Evolutionary conservation across 2,329 filamentous ascomycete species (phyloP).

Genomic region (Hypoxylon sp.): DNA sequence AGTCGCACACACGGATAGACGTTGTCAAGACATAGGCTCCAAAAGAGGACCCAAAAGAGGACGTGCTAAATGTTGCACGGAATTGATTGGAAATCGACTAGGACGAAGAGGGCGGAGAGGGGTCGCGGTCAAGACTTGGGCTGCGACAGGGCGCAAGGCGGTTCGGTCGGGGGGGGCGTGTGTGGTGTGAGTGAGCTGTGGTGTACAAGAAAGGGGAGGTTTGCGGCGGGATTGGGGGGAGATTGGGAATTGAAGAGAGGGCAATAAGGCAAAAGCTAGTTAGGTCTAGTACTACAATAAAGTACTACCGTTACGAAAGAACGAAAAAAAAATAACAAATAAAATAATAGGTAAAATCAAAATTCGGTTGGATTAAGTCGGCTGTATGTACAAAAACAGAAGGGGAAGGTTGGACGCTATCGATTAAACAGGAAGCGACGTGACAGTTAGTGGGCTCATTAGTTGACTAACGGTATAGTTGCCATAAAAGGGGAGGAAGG

Average conservation of each 20-base stretch:
- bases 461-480: constrained; percentile 34
- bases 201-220: constrained; percentile 35
- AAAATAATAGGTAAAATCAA: constrained; percentile 18
- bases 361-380: constrained; percentile 31
- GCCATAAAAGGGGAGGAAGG: constrained; percentile 18
- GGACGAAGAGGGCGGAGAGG: constrained; percentile 39
- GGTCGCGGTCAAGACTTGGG: constrained; percentile 38
- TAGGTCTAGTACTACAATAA: constrained; percentile 2
- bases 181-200: constrained; percentile 10
- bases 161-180: constrained; percentile 28
- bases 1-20: constrained; percentile 43
- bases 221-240: constrained; percentile 28
- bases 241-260: neutral
- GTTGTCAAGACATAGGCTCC: constrained; percentile 41
- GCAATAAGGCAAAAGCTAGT: constrained; percentile 4
- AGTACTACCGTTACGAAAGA: constrained; percentile 22
- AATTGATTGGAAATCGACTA: constrained; percentile 45
- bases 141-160: constrained; percentile 44
- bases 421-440: constrained; percentile 40
- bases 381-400: constrained; percentile 36
- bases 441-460: constrained; percentile 19
- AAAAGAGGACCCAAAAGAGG: constrained; percentile 18
- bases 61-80: constrained; percentile 42
- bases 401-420: constrained; percentile 40
- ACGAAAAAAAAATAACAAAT: constrained; percentile 16